These are phyloP conservation scores for Collybia sordida DNA, from an alignment of 768 basidiomycete species.

Conservation along the genomic window DNA sequence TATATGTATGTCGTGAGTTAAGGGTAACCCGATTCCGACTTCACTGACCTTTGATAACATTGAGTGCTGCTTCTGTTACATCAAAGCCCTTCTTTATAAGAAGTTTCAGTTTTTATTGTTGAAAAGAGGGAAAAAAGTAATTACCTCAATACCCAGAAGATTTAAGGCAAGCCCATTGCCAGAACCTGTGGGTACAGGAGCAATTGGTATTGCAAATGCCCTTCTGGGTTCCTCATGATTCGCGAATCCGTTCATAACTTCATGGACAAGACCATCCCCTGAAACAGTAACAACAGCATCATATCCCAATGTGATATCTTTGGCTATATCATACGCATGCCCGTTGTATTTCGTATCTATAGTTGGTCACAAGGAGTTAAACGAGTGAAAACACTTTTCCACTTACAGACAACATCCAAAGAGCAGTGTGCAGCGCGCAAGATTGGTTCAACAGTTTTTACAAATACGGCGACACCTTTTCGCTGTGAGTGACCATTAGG, in stretches of 20 bases:
- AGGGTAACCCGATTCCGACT: neutral
- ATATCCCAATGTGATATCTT: conserved; percentile 53
- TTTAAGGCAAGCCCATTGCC: conserved; percentile 79
- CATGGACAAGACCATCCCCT: conserved; percentile 83
- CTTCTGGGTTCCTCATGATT: conserved; percentile 55
- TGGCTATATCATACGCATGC: conserved; percentile 69
- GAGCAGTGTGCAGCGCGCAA: conserved; percentile 64
- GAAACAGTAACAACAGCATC: conserved; percentile 78
- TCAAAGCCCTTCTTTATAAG: conserved; percentile 61
- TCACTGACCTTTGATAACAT: conserved; percentile 71
- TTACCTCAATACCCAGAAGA: conserved; percentile 65
- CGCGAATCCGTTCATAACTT: conserved; percentile 82
- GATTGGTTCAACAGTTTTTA: conserved; percentile 66
- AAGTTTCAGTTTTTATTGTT: neutral
- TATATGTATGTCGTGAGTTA: conserved; percentile 22
- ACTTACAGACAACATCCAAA: conserved; percentile 63
- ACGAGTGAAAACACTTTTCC: neutral
- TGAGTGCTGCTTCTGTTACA: conserved; percentile 69
- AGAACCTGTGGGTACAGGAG: conserved; percentile 80
- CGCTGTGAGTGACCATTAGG: conserved; percentile 41
- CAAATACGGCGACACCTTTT: conserved; percentile 54
- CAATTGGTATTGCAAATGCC: conserved; percentile 69
- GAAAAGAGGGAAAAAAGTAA: conserved; percentile 10
- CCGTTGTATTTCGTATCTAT: conserved; percentile 62
- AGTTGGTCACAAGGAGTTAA: neutral